These are phyloP conservation scores for Fragaria iinumae DNA, from an alignment of 306 rosid species.

Conservation along the genomic window DNA sequence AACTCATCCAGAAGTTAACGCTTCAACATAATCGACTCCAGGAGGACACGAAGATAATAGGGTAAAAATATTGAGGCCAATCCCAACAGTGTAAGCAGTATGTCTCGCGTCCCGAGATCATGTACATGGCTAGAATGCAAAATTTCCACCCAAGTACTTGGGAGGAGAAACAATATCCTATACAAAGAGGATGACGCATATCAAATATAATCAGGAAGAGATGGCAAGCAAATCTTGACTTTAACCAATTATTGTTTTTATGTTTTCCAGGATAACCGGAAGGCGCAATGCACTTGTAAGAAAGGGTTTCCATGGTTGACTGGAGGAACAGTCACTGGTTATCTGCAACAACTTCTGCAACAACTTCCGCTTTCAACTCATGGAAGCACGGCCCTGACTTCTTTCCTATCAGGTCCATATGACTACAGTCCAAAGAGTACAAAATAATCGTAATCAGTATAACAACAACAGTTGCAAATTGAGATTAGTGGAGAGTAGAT, in stretches of 20 bases:
- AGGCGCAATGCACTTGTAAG: constrained; percentile 20
- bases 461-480: background rate
- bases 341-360: constrained; percentile 13
- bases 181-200: constrained; percentile 25
- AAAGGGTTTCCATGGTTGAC: background rate
- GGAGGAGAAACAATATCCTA: constrained; percentile 42
- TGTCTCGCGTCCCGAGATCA: constrained; percentile 34
- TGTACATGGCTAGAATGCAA: constrained; percentile 33
- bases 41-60: background rate
- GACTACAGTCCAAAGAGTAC: constrained; percentile 45
- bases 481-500: background rate
- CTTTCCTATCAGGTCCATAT: constrained; percentile 82
- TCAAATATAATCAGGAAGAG: constrained; percentile 23
- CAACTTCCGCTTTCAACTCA: constrained; percentile 21
- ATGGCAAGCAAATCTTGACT: constrained; percentile 26
- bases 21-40: background rate
- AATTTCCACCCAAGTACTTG: constrained; percentile 31
- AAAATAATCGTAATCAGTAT: background rate
- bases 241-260: constrained; percentile 43
- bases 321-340: background rate
- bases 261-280: constrained; percentile 12
- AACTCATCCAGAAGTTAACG: background rate
- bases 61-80: constrained; percentile 12
- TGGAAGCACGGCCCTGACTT: constrained; percentile 61
- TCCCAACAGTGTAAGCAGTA: constrained; percentile 15